Conservation (phyloP, 441 rosid genomes). For the Hypseocharis bilobata region DNA sequence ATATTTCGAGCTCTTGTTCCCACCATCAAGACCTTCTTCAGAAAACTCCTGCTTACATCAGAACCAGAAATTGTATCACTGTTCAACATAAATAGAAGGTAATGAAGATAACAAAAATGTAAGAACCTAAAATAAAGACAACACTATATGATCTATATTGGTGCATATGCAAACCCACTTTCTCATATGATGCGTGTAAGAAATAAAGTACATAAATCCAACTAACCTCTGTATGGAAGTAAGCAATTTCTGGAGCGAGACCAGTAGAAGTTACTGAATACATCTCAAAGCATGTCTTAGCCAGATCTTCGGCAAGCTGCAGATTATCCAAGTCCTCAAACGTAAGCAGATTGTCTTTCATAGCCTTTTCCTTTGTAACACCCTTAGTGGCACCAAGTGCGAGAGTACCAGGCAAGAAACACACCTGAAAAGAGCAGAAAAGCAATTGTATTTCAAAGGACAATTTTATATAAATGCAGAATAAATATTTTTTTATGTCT, state of each 20-base stretch:
- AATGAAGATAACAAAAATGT: not conserved
- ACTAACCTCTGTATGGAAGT: constrained; percentile 79
- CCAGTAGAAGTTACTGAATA: constrained; percentile 89
- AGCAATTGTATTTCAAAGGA: constrained; percentile 13
- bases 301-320: constrained; percentile 88
- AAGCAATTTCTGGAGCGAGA: constrained; percentile 93
- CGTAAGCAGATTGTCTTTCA: constrained; percentile 61
- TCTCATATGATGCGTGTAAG: not conserved
- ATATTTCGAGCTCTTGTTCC: constrained; percentile 68
- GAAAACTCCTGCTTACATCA: constrained; percentile 50
- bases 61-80: constrained; percentile 22
- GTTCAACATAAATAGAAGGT: constrained; percentile 13
- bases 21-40: constrained; percentile 80
- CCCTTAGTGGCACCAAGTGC: constrained; percentile 97
- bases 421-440: constrained; percentile 46
- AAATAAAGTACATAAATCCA: constrained; percentile 7
- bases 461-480: not conserved
- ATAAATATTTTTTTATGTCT: too few relatives aligned
- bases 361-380: constrained; percentile 61
- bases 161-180: constrained; percentile 6
- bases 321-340: constrained; percentile 84
- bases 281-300: constrained; percentile 92
- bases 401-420: constrained; percentile 87
- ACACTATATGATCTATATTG: not conserved
- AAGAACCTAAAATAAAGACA: constrained; percentile 5